phyloP scores from a whole-genome alignment of 495 filamentous ascomycete genomes.

The Pyronema omphalodes region DNA sequence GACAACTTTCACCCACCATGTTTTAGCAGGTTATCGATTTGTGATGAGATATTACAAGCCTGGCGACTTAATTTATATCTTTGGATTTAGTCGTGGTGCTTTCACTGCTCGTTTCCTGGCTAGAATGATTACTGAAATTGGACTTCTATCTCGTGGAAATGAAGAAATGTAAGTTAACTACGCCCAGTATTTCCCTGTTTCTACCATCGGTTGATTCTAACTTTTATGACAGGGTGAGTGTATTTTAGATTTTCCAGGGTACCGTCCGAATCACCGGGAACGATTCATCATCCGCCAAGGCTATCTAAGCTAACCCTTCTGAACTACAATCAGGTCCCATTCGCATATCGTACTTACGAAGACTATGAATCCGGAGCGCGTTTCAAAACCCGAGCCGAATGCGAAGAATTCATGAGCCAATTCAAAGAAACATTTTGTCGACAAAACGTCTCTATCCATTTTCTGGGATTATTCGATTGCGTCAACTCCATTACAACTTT shows the following conservation, averaged over 20 bases:
- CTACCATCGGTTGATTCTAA: not conserved
- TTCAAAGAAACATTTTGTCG: conserved; percentile 31
- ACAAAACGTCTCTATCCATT: conserved; percentile 21
- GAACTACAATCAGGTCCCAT: conserved; percentile 12
- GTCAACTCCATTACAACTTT: conserved; percentile 28
- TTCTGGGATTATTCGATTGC: conserved; percentile 32
- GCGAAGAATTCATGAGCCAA: conserved; percentile 24
- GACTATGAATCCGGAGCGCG: conserved; percentile 13
- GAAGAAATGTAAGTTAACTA: conserved; percentile 26
- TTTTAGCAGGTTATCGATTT: conserved; percentile 32
- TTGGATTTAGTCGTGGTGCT: conserved; percentile 34
- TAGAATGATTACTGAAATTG: conserved; percentile 30
- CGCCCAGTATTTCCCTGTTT: not conserved
- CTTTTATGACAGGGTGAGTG: conserved; percentile 1
- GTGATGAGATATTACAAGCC: conserved; percentile 29
- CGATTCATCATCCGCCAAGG: no score
- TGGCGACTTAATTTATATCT: conserved; percentile 32
- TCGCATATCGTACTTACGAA: conserved; percentile 22
- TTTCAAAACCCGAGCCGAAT: conserved; percentile 12
- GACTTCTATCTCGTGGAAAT: conserved; percentile 31
- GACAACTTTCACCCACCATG: conserved; percentile 30
- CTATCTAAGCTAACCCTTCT: no score
- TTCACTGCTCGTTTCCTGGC: conserved; percentile 34
- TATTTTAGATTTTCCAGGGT: not conserved
- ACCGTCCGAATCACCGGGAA: not conserved